phyloP scores from a whole-genome alignment of 371 early-diverging fungal species.

The Entomophthora muscae region DNA sequence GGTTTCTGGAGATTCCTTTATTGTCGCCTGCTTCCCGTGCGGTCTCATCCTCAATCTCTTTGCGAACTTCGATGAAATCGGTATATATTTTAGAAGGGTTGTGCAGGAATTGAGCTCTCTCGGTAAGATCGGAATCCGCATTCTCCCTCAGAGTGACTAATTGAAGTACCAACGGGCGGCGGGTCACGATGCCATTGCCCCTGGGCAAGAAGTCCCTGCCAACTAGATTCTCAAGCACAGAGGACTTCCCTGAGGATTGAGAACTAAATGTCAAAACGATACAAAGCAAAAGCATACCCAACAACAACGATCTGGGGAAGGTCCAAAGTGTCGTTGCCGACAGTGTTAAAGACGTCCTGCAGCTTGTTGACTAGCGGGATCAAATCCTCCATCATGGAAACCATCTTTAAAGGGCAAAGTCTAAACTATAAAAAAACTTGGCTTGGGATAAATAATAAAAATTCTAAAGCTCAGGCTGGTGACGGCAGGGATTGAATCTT shows the following conservation, averaged over 20 bases:
- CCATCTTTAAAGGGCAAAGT: no score
- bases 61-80: constrained; percentile 64
- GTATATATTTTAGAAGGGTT: constrained; percentile 54
- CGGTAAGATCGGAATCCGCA: constrained; percentile 16
- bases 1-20: constrained; percentile 69
- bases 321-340: constrained; percentile 66
- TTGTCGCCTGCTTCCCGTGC: constrained; percentile 66
- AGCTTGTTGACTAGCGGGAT: constrained; percentile 77
- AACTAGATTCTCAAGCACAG: constrained; percentile 80
- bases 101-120: constrained; percentile 61
- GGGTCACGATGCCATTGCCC: constrained; percentile 83
- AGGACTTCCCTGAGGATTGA: constrained; percentile 86
- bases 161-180: constrained; percentile 83
- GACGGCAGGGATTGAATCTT: no score
- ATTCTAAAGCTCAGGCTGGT: no score
- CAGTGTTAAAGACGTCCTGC: constrained; percentile 79
- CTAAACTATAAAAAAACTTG: no score
- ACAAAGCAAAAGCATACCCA: constrained; percentile 22
- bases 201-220: constrained; percentile 82
- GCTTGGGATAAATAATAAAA: no score
- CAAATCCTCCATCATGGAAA: constrained; percentile 46
- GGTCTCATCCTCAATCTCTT: constrained; percentile 83
- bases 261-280: constrained; percentile 27
- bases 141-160: constrained; percentile 40
- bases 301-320: constrained; percentile 82